Evolutionary conservation across 129 eudicot genomes (phyloP).

Genomic region (Solidago caesia): DNA sequence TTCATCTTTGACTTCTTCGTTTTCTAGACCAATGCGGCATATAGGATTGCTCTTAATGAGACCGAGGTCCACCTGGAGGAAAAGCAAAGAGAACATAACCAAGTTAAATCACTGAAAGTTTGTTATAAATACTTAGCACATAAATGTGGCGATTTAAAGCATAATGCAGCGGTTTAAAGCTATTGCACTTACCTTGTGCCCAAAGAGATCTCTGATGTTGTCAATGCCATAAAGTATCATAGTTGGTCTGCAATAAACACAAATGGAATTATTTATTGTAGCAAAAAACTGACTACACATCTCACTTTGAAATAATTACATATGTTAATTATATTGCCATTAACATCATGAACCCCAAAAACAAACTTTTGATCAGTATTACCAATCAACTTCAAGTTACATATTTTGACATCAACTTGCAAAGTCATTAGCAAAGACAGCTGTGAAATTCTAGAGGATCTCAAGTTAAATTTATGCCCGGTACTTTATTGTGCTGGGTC

Average conservation of each 20-base stretch:
- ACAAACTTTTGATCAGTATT: not conserved
- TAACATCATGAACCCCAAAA: not conserved
- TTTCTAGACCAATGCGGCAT: slow-evolving; percentile 63
- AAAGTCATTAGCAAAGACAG: not conserved
- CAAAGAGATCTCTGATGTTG: slow-evolving; percentile 96
- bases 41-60: slow-evolving; percentile 82
- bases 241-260: slow-evolving; percentile 57
- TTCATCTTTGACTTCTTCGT: not conserved
- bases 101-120: not conserved
- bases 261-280: not conserved
- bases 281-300: not conserved
- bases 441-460: too few species aligned
- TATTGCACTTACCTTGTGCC: slow-evolving; percentile 71
- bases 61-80: slow-evolving; percentile 80
- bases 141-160: not conserved
- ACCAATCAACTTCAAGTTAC: not conserved
- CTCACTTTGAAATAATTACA: not conserved
- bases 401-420: not conserved
- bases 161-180: not conserved
- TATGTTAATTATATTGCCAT: not conserved
- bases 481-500: too few species aligned
- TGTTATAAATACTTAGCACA: not conserved
- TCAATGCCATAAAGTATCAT: slow-evolving; percentile 94
- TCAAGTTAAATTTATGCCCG: too few species aligned
- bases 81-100: slow-evolving; percentile 1